These are phyloP conservation scores for Tilletia setariae DNA, from an alignment of 1,284 basidiomycete species.

Conservation along the genomic window DNA sequence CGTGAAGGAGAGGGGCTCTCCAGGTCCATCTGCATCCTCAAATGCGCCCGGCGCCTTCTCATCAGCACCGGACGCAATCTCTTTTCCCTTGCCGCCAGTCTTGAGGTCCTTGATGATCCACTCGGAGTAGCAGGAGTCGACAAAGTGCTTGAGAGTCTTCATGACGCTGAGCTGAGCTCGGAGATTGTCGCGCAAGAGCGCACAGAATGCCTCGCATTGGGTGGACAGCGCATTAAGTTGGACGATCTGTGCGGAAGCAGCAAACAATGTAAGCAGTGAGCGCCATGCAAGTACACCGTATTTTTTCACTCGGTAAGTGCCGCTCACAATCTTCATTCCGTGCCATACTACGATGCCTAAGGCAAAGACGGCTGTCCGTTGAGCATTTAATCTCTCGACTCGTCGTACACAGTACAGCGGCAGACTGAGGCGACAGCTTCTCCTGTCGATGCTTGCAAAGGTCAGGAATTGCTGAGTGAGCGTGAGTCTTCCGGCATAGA, in stretches of 20 bases:
- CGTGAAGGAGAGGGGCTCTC: slow-evolving; percentile 83
- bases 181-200: slow-evolving; percentile 79
- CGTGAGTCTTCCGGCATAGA: slow-evolving; percentile 70
- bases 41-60: background rate
- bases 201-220: slow-evolving; percentile 90
- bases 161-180: slow-evolving; percentile 72
- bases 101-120: slow-evolving; percentile 63
- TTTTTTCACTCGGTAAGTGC: background rate
- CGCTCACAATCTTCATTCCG: slow-evolving; percentile 71
- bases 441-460: slow-evolving; percentile 80
- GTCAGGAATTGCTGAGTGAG: slow-evolving; percentile 85
- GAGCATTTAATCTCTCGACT: slow-evolving; percentile 78
- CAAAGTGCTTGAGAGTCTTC: slow-evolving; percentile 87
- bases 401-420: slow-evolving; percentile 88
- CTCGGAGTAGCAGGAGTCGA: slow-evolving; percentile 91
- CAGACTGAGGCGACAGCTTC: slow-evolving; percentile 80
- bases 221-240: slow-evolving; percentile 94
- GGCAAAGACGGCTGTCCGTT: slow-evolving; percentile 74
- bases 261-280: background rate
- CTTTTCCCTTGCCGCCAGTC: slow-evolving; percentile 24
- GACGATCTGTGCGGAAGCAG: slow-evolving; percentile 65
- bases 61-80: slow-evolving; percentile 18
- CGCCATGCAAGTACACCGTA: too few species aligned
- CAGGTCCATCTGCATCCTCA: slow-evolving; percentile 48
- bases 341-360: slow-evolving; percentile 93